phyloP scores from a whole-genome alignment of 108 stramenopile genomes.

The Nannochloropsis salina region DNA sequence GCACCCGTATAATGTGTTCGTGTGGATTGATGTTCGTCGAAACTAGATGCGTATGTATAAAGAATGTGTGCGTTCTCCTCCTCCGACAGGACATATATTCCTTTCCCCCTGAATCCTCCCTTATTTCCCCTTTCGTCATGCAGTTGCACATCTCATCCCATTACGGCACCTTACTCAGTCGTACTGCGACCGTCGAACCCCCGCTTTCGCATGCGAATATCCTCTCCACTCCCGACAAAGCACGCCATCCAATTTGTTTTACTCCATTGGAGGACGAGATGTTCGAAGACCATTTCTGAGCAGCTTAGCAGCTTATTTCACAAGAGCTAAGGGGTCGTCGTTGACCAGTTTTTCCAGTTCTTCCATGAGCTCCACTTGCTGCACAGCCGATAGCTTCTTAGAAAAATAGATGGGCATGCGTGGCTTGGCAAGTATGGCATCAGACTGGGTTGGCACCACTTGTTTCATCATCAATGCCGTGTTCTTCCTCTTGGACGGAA shows the following conservation, averaged over 20 bases:
- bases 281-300: too few relatives aligned
- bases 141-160: background rate
- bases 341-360: background rate
- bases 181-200: background rate
- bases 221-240: too few relatives aligned
- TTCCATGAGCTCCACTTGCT: background rate
- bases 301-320: background rate
- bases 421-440: background rate
- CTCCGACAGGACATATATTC: background rate
- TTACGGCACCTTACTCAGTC: background rate
- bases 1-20: background rate
- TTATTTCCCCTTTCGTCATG: background rate
- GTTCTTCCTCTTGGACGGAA: background rate
- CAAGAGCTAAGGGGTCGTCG: background rate
- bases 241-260: too few relatives aligned
- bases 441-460: background rate
- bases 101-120: background rate
- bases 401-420: conserved; percentile 12
- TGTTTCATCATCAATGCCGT: background rate
- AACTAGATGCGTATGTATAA: background rate
- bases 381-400: background rate
- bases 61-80: background rate
- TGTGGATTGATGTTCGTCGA: background rate
- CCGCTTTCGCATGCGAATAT: too few relatives aligned
- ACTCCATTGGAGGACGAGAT: too few relatives aligned